Evolutionary conservation across 495 filamentous ascomycete genomes (phyloP), one percentile per base, ranked within the genome.

Genomic region (Podospora bellae-mahoneyi): DNA sequence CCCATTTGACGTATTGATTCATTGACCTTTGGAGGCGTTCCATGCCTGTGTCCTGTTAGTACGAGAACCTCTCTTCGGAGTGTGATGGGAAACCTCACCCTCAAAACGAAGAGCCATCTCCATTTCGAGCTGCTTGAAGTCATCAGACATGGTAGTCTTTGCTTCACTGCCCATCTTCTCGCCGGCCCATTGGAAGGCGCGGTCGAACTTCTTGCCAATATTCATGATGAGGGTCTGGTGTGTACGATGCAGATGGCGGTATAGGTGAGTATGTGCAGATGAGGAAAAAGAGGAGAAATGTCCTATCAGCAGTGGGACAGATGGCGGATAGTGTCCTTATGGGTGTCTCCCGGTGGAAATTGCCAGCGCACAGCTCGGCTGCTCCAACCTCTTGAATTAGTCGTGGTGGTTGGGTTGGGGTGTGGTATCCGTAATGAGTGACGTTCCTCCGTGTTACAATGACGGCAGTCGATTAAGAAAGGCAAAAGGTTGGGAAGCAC

Each of bases 171-270:
- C 95, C 93, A 99, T 97, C 80, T 93, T 89, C 83, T 99, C 95
- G 65, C 92, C 92, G 13, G 93, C 93, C 94, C 94, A 99, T 90
- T 99, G 95, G 84, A 95, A 96, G 82, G 97, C 89, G 68, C 96
- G 90, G 79, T 92, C 95, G 76, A 98, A 87, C 78, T 96, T 97
- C 85, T 96, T 94, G 81, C 93, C 94, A 83, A 97, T 89, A 80
- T 94, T 92, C 93, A 97, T 96, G 44, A 64, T 83, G 70, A 60
- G 54, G 64, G 48, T 39, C 10, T 66, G 66, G 20, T 53, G 39
- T 32, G 30, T 19, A 32, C 7, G 30, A 5, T 32, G 18, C 57
- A 15, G 26, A 64, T 10, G 62, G 54, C 19, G 53, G 58, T 30
- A 27, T 58, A 26, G 55, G 55, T 58, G n/a, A 58, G 55, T 58